Conservation (phyloP, 805 yeast genomes). For the Pichia cephalocereana region DNA sequence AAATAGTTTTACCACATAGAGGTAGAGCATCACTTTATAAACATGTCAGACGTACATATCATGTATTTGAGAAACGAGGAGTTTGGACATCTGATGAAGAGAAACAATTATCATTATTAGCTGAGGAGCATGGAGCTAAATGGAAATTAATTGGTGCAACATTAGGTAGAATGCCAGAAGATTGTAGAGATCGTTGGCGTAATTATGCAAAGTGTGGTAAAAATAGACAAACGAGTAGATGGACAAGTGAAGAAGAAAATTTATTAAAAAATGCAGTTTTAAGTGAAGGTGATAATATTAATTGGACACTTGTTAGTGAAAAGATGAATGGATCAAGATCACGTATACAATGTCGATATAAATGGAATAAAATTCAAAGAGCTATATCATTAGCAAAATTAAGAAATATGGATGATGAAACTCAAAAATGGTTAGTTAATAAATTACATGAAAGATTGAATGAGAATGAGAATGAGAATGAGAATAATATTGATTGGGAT, state of each 20-base stretch:
- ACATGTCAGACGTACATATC: slow-evolving; percentile 85
- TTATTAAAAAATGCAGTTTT: slow-evolving; percentile 46
- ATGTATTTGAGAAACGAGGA: slow-evolving; percentile 79
- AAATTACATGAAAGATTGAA: neutral
- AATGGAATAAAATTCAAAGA: slow-evolving; percentile 78
- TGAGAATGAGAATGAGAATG: neutral
- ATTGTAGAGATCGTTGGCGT: slow-evolving; percentile 94
- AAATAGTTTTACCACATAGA: slow-evolving; percentile 72
- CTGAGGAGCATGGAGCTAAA: slow-evolving; percentile 62
- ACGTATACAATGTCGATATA: slow-evolving; percentile 90
- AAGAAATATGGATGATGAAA: slow-evolving; percentile 35
- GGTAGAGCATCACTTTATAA: slow-evolving; percentile 86
- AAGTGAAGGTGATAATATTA: slow-evolving; percentile 42
- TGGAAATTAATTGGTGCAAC: slow-evolving; percentile 80
- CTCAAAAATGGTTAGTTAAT: slow-evolving; percentile 39
- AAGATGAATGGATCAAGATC: slow-evolving; percentile 82
- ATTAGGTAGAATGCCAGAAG: slow-evolving; percentile 94
- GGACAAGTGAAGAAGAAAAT: slow-evolving; percentile 78
- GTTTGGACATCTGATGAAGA: slow-evolving; percentile 88
- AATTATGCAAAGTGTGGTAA: slow-evolving; percentile 90
- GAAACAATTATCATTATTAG: slow-evolving; percentile 49
- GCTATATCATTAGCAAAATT: slow-evolving; percentile 42
- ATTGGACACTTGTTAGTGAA: slow-evolving; percentile 91
- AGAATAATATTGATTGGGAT: no score
- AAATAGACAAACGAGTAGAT: slow-evolving; percentile 64